Evolutionary conservation across 78 protist genomes (phyloP), one percentile per base, ranked within the genome.

Genomic region (Dictyostelium capitatum): DNA sequence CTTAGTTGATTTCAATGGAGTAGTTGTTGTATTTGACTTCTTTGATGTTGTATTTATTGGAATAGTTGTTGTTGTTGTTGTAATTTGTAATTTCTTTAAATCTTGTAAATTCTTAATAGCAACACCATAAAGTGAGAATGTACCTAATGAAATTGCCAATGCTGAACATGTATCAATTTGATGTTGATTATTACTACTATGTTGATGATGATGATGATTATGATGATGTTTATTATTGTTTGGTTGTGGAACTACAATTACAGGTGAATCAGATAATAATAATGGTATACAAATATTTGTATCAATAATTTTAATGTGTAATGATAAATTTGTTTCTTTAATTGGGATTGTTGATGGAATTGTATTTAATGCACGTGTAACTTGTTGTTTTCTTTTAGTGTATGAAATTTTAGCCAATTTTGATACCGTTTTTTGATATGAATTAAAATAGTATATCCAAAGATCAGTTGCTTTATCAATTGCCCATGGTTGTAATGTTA

Each of bases 401-500:
- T 15, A 12, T 15, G 62, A 47, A 0, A 77, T 87, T 47, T 74
- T 77, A 15, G 50, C 70, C 6, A 87, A n/a, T 32, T 87, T 87
- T 1, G 93, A 74, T 12, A 37, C 43, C 1, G 84, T 65, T 8
- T 56, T 64, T 43, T 87, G 74, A 30, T 87, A 87, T 19, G 93
- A 82, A 7, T 57, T 23, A n/a, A 77, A 56, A 48, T 87, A 87
- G 53, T 75, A 77, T 9, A 87, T 67, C 72, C 75, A 87, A 17
- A 87, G 67, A 87, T 87, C 84, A 1, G 93, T 87, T 56, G 85
- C 93, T 50, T 87, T 87, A 62, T 87, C 93, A 30, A 87, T 87
- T 10, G 93, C 93, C 93, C 93, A 87, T 19, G 93, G 93, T 65
- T 87, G 93, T 11, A 87, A 57, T 10, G 84, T 87, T 10, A 87